These are phyloP conservation scores for Metschnikowia vanudenii DNA, from an alignment of 805 yeast species.

Conservation along the genomic window DNA sequence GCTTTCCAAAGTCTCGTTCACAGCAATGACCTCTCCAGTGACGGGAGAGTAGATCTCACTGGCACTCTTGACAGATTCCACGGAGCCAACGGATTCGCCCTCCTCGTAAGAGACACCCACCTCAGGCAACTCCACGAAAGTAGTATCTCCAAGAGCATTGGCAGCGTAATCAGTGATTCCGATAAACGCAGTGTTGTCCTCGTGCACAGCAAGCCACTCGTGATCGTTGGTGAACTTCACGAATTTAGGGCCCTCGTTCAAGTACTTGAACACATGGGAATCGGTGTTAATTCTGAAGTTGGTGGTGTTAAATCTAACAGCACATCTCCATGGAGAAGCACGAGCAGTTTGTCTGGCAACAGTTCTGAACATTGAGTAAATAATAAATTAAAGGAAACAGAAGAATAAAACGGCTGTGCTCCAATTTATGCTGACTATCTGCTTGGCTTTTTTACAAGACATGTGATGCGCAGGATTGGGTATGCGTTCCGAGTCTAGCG, in stretches of 20 bases:
- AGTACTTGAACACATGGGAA: slow-evolving; percentile 40
- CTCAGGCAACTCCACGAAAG: slow-evolving; percentile 87
- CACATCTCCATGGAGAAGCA: slow-evolving; percentile 13
- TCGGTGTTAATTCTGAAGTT: slow-evolving; percentile 37
- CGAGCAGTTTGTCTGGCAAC: slow-evolving; percentile 18
- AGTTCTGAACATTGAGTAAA: slow-evolving; percentile 16
- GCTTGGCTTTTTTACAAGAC: neutral
- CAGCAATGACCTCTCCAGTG: slow-evolving; percentile 68
- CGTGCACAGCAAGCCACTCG: slow-evolving; percentile 90
- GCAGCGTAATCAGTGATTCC: slow-evolving; percentile 96
- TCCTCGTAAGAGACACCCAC: slow-evolving; percentile 56
- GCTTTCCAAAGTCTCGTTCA: slow-evolving; percentile 63
- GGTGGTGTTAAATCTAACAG: slow-evolving; percentile 28
- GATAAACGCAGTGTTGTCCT: slow-evolving; percentile 76
- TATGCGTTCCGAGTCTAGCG: slow-evolving; percentile 3
- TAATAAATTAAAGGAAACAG: neutral
- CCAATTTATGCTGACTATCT: neutral
- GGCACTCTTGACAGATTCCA: slow-evolving; percentile 93
- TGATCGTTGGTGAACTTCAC: slow-evolving; percentile 83
- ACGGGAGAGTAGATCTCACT: slow-evolving; percentile 91
- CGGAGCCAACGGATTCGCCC: slow-evolving; percentile 88
- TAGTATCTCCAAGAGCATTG: slow-evolving; percentile 95
- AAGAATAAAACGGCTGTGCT: neutral
- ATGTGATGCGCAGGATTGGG: slow-evolving; percentile 3
- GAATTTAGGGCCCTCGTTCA: slow-evolving; percentile 42